phyloP scores from a whole-genome alignment of 2,329 filamentous ascomycete genomes.

The Orbilia blumenaviensis region DNA sequence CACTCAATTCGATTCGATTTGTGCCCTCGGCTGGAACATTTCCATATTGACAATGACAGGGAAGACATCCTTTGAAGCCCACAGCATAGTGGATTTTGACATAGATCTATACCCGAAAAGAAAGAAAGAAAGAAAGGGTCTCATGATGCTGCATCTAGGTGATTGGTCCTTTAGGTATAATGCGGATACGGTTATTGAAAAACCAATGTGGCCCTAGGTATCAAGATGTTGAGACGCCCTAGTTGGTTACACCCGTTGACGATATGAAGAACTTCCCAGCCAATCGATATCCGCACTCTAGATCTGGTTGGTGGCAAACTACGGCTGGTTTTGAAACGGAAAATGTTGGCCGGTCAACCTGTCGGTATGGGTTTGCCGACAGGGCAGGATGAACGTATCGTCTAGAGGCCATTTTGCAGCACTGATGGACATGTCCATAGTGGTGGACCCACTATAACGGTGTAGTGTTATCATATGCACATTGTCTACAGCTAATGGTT shows the following conservation, averaged over 20 bases:
- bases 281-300: background rate
- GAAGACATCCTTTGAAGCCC: background rate
- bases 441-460: constrained; percentile 12
- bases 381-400: too few relatives aligned
- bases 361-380: constrained; percentile 7
- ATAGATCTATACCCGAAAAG: background rate
- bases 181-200: too few relatives aligned
- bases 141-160: background rate
- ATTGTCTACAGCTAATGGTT: too few relatives aligned
- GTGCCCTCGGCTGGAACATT: background rate
- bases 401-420: too few relatives aligned
- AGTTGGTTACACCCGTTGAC: background rate
- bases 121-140: background rate
- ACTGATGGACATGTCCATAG: too few relatives aligned
- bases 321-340: background rate
- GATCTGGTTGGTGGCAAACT: background rate
- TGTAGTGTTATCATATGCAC: background rate
- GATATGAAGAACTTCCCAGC: background rate
- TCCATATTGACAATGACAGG: background rate
- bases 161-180: too few relatives aligned
- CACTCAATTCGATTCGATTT: constrained; percentile 1
- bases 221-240: background rate
- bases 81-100: background rate
- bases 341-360: too few relatives aligned
- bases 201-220: background rate